These are phyloP conservation scores for Nothophytophthora sp. DNA, from an alignment of 352 stramenopile species.

Conservation along the genomic window DNA sequence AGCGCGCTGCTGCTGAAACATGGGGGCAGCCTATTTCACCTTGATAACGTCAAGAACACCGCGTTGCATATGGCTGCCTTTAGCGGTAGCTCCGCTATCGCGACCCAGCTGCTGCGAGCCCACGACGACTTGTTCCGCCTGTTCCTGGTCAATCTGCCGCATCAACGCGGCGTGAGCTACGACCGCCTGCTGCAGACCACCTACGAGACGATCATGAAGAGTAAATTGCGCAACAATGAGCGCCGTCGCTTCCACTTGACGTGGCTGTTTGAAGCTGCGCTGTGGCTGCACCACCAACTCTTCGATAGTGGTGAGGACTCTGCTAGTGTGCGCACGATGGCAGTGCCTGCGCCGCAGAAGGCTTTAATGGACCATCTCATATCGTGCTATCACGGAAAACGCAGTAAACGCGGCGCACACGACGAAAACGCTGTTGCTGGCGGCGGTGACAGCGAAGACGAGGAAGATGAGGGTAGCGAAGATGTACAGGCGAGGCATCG, in stretches of 20 bases:
- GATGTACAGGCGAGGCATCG: slow-evolving; percentile 26
- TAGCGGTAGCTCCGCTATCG: slow-evolving; percentile 42
- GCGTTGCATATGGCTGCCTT: slow-evolving; percentile 68
- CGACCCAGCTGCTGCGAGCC: slow-evolving; percentile 38
- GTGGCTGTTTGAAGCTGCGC: slow-evolving; percentile 60
- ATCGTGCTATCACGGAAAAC: slow-evolving; percentile 39
- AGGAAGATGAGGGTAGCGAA: slow-evolving; percentile 21
- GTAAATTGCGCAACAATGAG: slow-evolving; percentile 67
- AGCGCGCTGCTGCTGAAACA: slow-evolving; percentile 43
- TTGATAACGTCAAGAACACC: slow-evolving; percentile 71
- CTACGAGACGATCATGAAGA: slow-evolving; percentile 50
- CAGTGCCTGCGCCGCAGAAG: slow-evolving; percentile 30
- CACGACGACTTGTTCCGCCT: slow-evolving; percentile 52
- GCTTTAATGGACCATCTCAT: slow-evolving; percentile 54
- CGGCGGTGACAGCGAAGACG: slow-evolving; percentile 17
- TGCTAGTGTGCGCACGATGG: slow-evolving; percentile 18
- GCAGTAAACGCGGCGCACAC: slow-evolving; percentile 13
- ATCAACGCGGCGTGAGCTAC: slow-evolving; percentile 30
- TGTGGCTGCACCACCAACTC: slow-evolving; percentile 41
- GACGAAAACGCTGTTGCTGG: slow-evolving; percentile 10
- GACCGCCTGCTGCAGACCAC: slow-evolving; percentile 34
- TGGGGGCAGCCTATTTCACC: slow-evolving; percentile 41
- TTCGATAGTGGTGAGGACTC: slow-evolving; percentile 18
- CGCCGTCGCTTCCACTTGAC: slow-evolving; percentile 60
- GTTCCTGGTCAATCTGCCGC: slow-evolving; percentile 45